A percentile compares a stretch with the other conserved stretches of the same genome.
Evolutionary conservation across 1,139 yeast genomes (phyloP).

Genomic region (Fermentozyma sake): DNA sequence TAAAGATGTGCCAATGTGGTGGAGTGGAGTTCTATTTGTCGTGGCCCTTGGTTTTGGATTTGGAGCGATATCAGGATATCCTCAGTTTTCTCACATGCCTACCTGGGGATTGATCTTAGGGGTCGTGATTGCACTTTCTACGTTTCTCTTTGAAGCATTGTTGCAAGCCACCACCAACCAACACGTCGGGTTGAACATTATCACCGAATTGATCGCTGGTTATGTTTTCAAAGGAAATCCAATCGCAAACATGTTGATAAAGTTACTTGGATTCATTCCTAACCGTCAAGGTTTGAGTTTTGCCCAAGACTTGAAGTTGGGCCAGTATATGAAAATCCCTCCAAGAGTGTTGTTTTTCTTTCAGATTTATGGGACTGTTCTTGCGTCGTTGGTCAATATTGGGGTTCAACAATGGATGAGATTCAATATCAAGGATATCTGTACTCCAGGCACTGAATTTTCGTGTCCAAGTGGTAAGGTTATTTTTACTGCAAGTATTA

Average conservation of each 20-base stretch:
- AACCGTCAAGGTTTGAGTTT: conserved; percentile 19
- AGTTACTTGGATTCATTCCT: conserved; percentile 28
- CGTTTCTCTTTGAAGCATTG: conserved; percentile 33
- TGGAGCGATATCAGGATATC: conserved; percentile 20
- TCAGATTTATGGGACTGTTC: conserved; percentile 16
- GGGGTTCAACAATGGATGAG: conserved; percentile 22
- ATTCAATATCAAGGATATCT: conserved; percentile 12
- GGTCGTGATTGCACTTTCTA: conserved; percentile 23
- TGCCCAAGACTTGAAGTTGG: conserved; percentile 12
- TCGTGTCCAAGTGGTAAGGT: conserved; percentile 16
- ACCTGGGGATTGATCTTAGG: conserved; percentile 35
- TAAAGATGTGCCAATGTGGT: conserved; percentile 37
- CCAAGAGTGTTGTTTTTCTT: conserved; percentile 12
- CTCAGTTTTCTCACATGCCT: conserved; percentile 25
- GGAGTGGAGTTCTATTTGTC: conserved; percentile 29
- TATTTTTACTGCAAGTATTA: conserved; percentile 12
- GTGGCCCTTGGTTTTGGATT: conserved; percentile 28
- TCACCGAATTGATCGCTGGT: conserved; percentile 31
- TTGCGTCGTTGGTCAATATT: conserved; percentile 34
- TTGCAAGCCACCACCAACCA: conserved; percentile 36
- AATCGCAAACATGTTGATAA: conserved; percentile 29
- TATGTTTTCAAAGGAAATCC: conserved; percentile 31
- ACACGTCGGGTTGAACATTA: conserved; percentile 34
- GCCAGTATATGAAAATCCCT: conserved; percentile 16
- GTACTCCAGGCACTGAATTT: conserved; percentile 13